Evolutionary conservation across 345 rosid species (phyloP).

Genomic region (Arabis alpina): DNA sequence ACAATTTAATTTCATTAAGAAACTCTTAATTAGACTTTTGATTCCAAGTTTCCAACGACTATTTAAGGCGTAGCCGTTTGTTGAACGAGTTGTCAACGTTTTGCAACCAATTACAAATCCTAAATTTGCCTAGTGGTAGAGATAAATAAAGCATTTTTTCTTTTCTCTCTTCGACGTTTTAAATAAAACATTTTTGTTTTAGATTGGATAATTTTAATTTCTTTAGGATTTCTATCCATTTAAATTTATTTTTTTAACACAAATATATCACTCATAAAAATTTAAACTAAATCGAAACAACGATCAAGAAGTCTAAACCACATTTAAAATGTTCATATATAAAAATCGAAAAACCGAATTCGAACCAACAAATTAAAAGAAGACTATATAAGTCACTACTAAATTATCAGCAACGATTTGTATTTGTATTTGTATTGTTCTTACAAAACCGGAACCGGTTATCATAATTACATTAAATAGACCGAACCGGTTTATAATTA

Average conservation of each 20-base stretch:
- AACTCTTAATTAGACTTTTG: not conserved
- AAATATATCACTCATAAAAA: not conserved
- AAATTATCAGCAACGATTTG: no score
- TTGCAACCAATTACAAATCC: constrained; percentile 20
- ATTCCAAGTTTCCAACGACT: constrained; percentile 5
- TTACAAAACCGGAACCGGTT: no score
- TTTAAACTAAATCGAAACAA: not conserved
- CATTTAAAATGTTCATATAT: no score
- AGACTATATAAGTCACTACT: no score
- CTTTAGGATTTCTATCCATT: not conserved
- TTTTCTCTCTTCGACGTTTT: not conserved
- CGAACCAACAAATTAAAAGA: not conserved
- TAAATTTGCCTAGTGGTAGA: constrained; percentile 7
- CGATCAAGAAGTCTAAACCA: not conserved
- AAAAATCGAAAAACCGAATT: not conserved
- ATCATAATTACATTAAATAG: not conserved
- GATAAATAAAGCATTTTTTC: not conserved
- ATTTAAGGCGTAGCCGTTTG: constrained; percentile 14
- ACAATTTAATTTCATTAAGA: not conserved
- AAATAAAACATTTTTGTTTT: not conserved
- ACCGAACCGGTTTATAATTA: constrained; percentile 7
- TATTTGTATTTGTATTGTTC: no score
- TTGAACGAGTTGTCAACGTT: constrained; percentile 25
- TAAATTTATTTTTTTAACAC: not conserved
- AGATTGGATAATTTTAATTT: not conserved